Evolutionary conservation across 805 yeast genomes (phyloP).

Genomic region (Debaryomyces prosopidis): DNA sequence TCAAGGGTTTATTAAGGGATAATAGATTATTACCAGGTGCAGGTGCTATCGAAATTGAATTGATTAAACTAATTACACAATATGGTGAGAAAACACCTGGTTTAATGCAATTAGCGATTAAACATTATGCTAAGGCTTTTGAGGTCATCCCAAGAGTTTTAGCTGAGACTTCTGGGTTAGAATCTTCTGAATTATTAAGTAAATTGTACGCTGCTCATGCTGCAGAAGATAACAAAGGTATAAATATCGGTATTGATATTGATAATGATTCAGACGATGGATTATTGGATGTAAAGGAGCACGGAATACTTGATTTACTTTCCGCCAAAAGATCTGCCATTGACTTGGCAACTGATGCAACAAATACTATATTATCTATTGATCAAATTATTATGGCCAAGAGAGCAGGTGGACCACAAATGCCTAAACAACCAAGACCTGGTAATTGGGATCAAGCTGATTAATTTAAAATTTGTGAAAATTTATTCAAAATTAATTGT

Average conservation of each 20-base stretch:
- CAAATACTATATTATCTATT: conserved; percentile 83
- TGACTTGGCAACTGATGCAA: conserved; percentile 93
- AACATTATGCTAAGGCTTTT: conserved; percentile 90
- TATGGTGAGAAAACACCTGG: conserved; percentile 96
- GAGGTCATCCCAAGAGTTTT: conserved; percentile 91
- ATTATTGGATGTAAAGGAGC: conserved; percentile 65
- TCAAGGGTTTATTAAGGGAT: conserved; percentile 87
- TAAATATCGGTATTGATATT: conserved; percentile 71
- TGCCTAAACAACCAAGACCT: conserved; percentile 77
- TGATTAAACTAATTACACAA: conserved; percentile 73
- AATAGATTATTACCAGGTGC: conserved; percentile 87
- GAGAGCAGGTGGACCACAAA: conserved; percentile 96
- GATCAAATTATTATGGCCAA: conserved; percentile 99
- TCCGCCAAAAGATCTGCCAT: conserved; percentile 84
- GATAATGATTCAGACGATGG: conserved; percentile 61
- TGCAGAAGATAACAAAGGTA: conserved; percentile 34
- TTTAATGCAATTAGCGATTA: conserved; percentile 86
- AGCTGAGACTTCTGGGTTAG: conserved; percentile 93
- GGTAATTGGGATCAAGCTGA: conserved; percentile 98
- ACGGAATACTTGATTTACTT: conserved; percentile 76
- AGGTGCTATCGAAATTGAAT: conserved; percentile 90
- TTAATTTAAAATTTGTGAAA: conserved; percentile 28
- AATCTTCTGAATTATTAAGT: conserved; percentile 86
- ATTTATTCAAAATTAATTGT: not conserved
- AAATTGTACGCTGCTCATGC: conserved; percentile 87